Conservation (phyloP, 805 yeast species). For the Candida alai region DNA sequence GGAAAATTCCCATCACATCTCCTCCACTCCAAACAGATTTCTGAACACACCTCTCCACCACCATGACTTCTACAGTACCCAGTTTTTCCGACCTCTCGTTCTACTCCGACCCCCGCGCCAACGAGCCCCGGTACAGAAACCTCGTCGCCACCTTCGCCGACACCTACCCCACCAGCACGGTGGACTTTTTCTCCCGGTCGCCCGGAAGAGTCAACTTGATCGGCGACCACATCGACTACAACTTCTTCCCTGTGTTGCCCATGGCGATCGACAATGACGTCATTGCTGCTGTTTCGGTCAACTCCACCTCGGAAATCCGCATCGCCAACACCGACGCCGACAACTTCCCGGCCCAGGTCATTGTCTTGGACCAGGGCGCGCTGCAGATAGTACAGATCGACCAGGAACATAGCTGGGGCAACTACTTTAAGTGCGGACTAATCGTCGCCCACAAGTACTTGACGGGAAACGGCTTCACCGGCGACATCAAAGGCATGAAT, state of each 20-base stretch:
- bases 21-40: slow-evolving; percentile 2
- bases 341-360: slow-evolving; percentile 30
- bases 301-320: slow-evolving; percentile 22
- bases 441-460: slow-evolving; percentile 51
- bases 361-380: slow-evolving; percentile 35
- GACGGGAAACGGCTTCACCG: slow-evolving; percentile 17
- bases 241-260: slow-evolving; percentile 63
- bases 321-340: slow-evolving; percentile 28
- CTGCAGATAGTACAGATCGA: slow-evolving; percentile 34
- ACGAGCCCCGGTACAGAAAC: slow-evolving; percentile 23
- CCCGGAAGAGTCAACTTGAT: slow-evolving; percentile 77
- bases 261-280: slow-evolving; percentile 69
- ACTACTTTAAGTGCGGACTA: slow-evolving; percentile 63
- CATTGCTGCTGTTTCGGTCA: slow-evolving; percentile 45
- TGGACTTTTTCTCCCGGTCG: slow-evolving; percentile 52
- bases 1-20: neutral
- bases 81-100: slow-evolving; percentile 29
- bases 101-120: slow-evolving; percentile 27
- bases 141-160: slow-evolving; percentile 21
- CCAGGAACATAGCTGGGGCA: slow-evolving; percentile 55
- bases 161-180: slow-evolving; percentile 21
- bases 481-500: slow-evolving; percentile 46
- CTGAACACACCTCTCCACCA: slow-evolving; percentile 1
- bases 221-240: slow-evolving; percentile 74
- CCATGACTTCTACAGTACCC: slow-evolving; percentile 26